phyloP scores from a whole-genome alignment of 2,329 filamentous ascomycete genomes.

The Beauveria sp. region DNA sequence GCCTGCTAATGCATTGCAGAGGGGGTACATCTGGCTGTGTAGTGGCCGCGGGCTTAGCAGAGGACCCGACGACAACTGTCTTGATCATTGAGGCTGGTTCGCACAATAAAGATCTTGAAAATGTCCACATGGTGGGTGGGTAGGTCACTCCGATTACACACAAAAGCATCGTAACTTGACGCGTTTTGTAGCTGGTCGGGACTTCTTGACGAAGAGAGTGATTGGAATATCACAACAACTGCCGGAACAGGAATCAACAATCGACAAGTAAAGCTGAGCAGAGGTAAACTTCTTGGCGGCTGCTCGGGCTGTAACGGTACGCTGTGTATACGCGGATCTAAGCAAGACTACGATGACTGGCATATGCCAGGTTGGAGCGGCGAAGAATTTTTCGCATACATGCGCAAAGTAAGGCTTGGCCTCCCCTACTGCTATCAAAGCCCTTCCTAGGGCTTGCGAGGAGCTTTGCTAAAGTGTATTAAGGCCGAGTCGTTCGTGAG shows the following conservation, averaged over 20 bases:
- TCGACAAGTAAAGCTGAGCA: conserved; percentile 38
- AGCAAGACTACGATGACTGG: conserved; percentile 48
- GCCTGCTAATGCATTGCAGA: conserved; percentile 11
- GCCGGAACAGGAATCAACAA: conserved; percentile 30
- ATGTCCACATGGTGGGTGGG: conserved; percentile 43
- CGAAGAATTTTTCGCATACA: conserved; percentile 48
- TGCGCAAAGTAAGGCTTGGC: conserved; percentile 37
- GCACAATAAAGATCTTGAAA: conserved; percentile 36
- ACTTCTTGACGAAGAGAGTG: conserved; percentile 39
- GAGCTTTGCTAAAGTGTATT: not conserved
- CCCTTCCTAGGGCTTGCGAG: not conserved
- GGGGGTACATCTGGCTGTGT: conserved; percentile 31
- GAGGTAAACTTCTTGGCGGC: conserved; percentile 42
- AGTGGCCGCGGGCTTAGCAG: conserved; percentile 29
- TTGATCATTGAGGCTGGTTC: conserved; percentile 31
- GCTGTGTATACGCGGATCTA: conserved; percentile 38
- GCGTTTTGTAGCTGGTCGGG: conserved; percentile 28
- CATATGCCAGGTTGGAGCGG: conserved; percentile 46
- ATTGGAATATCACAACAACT: conserved; percentile 42
- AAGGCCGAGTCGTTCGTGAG: conserved; percentile 49
- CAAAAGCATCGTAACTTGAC: not conserved
- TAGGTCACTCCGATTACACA: conserved; percentile 18
- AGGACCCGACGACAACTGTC: conserved; percentile 22
- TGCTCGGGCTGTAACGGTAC: conserved; percentile 43
- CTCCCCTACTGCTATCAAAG: not conserved